These are phyloP conservation scores for Populus hybrid DNA, from an alignment of 441 rosid genomes.

Conservation along the genomic window DNA sequence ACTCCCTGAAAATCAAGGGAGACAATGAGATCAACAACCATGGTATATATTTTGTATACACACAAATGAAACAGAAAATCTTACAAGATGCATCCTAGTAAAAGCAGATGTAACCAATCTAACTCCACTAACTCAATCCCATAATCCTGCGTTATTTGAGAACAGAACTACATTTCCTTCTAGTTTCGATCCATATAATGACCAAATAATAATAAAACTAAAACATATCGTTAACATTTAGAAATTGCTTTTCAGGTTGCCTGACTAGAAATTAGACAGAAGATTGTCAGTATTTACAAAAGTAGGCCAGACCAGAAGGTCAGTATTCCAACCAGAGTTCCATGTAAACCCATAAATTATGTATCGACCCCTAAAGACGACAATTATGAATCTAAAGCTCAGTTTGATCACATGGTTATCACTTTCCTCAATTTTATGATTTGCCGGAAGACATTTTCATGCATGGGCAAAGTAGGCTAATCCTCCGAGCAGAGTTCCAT, in stretches of 20 bases:
- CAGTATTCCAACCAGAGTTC: background rate
- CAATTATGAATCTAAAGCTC: background rate
- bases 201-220: no score
- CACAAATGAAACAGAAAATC: background rate
- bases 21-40: background rate
- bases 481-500: background rate
- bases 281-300: background rate
- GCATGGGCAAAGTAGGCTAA: background rate
- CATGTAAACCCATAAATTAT: background rate
- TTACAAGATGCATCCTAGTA: background rate
- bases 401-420: background rate
- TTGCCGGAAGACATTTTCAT: background rate
- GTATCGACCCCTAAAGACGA: background rate
- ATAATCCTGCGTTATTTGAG: background rate
- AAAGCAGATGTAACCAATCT: background rate
- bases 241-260: background rate
- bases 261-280: background rate
- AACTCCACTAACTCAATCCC: background rate
- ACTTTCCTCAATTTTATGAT: background rate
- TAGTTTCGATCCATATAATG: background rate
- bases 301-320: background rate
- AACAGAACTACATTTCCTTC: background rate
- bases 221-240: background rate
- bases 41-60: background rate
- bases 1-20: conserved; percentile 19